Evolutionary conservation across 805 yeast species (phyloP).

Genomic region (Candida ipomoeae): DNA sequence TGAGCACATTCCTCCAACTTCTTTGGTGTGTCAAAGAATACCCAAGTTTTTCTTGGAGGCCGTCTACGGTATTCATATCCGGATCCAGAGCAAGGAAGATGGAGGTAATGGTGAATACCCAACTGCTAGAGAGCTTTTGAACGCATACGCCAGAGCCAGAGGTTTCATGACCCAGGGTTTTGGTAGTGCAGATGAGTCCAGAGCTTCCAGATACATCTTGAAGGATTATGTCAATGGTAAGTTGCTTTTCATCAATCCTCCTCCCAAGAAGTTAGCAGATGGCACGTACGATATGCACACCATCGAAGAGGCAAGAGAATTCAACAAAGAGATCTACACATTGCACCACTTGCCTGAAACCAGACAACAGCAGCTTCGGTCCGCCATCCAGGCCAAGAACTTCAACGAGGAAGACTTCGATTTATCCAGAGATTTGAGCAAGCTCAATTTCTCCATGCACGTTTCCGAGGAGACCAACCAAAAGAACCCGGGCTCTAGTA

Average conservation of each 20-base stretch:
- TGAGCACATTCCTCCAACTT: constrained; percentile 85
- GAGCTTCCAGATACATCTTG: constrained; percentile 88
- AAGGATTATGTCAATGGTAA: constrained; percentile 96
- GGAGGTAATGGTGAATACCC: constrained; percentile 83
- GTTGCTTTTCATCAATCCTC: constrained; percentile 79
- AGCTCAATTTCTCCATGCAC: constrained; percentile 77
- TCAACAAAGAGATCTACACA: constrained; percentile 72
- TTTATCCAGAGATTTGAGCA: constrained; percentile 63
- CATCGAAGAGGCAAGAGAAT: constrained; percentile 39
- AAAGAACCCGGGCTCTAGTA: constrained; percentile 23
- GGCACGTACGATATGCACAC: constrained; percentile 55
- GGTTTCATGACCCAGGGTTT: constrained; percentile 97
- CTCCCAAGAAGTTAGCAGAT: constrained; percentile 60
- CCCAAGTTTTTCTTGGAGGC: constrained; percentile 90
- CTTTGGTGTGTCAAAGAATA: constrained; percentile 78
- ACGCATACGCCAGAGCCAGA: constrained; percentile 92
- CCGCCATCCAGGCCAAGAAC: constrained; percentile 59
- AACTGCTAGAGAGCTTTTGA: constrained; percentile 81
- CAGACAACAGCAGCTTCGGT: constrained; percentile 65
- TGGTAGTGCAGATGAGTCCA: constrained; percentile 93
- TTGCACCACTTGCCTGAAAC: constrained; percentile 63
- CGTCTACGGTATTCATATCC: constrained; percentile 86
- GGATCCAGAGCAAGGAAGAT: constrained; percentile 68
- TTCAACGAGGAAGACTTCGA: constrained; percentile 51
- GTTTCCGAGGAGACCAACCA: constrained; percentile 37